phyloP scores from a whole-genome alignment of 768 basidiomycete genomes.

The Melanogaster broomeanus region DNA sequence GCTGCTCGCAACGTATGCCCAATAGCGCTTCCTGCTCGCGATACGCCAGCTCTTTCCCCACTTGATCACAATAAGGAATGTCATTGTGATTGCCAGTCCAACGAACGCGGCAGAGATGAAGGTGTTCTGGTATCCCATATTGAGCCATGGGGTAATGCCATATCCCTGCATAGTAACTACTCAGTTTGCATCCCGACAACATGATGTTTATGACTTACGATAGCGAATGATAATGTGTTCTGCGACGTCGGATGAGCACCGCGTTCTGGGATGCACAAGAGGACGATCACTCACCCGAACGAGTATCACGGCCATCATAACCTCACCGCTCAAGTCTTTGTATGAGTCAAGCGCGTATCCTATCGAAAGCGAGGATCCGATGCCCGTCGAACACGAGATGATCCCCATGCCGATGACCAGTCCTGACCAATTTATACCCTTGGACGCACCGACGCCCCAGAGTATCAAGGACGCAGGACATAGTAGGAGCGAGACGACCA shows the following conservation, averaged over 20 bases:
- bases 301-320: slow-evolving; percentile 22
- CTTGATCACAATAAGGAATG: slow-evolving; percentile 14
- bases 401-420: slow-evolving; percentile 22
- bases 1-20: slow-evolving; percentile 18
- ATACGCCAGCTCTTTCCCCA: slow-evolving; percentile 20
- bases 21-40: slow-evolving; percentile 15
- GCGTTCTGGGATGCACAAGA: no score
- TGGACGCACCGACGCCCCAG: slow-evolving; percentile 21
- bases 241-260: neutral
- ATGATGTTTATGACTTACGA: slow-evolving; percentile 6
- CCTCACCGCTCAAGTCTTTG: slow-evolving; percentile 19
- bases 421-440: slow-evolving; percentile 12
- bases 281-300: slow-evolving; percentile 13
- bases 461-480: slow-evolving; percentile 20
- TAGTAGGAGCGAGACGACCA: slow-evolving; percentile 18
- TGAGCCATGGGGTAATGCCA: slow-evolving; percentile 21
- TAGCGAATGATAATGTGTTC: slow-evolving; percentile 20
- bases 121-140: slow-evolving; percentile 18
- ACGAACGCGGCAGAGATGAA: slow-evolving; percentile 19
- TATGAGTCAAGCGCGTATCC: slow-evolving; percentile 21
- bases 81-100: slow-evolving; percentile 20
- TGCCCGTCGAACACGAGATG: slow-evolving; percentile 22
- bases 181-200: neutral
- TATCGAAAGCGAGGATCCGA: slow-evolving; percentile 19
- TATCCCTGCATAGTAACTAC: slow-evolving; percentile 9